These are phyloP conservation scores for Pyracantha coccinea DNA, from an alignment of 331 rosid species.

Conservation along the genomic window DNA sequence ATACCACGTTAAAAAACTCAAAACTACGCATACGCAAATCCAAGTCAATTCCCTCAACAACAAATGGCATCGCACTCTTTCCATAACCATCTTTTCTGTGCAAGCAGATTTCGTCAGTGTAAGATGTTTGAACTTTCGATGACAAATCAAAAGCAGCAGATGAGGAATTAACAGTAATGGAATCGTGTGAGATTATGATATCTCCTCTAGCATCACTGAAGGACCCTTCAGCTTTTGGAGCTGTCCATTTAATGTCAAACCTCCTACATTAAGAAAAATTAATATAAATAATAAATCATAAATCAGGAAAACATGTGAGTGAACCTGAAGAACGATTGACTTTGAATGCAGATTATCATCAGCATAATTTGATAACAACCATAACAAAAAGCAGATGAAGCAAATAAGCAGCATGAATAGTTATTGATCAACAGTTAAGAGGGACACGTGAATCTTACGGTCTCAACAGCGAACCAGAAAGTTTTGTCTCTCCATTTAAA, in stretches of 20 bases:
- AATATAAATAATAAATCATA: too few species aligned
- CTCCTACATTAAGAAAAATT: slow-evolving; percentile 45
- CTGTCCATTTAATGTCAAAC: slow-evolving; percentile 86
- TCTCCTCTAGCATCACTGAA: slow-evolving; percentile 90
- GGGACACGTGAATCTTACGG: slow-evolving; percentile 54
- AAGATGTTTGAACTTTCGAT: slow-evolving; percentile 60
- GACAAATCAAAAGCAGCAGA: slow-evolving; percentile 77
- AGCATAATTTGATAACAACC: background rate
- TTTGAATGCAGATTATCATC: background rate
- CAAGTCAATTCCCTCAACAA: slow-evolving; percentile 62
- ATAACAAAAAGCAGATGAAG: slow-evolving; percentile 14
- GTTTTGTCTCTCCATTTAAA: slow-evolving; percentile 69
- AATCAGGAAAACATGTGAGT: background rate
- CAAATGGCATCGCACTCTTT: slow-evolving; percentile 42
- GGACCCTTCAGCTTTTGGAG: slow-evolving; percentile 81
- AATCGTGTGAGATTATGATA: slow-evolving; percentile 68
- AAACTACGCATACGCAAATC: slow-evolving; percentile 82
- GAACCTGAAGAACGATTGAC: slow-evolving; percentile 20
- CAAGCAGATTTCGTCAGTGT: slow-evolving; percentile 34
- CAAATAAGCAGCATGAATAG: slow-evolving; percentile 8
- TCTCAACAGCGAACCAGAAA: slow-evolving; percentile 75
- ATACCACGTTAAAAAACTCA: slow-evolving; percentile 66
- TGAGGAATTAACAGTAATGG: slow-evolving; percentile 54
- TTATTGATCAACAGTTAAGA: slow-evolving; percentile 4
- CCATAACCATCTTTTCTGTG: slow-evolving; percentile 30